Evolutionary conservation across 345 rosid genomes (phyloP).

Genomic region (Toxicodendron radicans): DNA sequence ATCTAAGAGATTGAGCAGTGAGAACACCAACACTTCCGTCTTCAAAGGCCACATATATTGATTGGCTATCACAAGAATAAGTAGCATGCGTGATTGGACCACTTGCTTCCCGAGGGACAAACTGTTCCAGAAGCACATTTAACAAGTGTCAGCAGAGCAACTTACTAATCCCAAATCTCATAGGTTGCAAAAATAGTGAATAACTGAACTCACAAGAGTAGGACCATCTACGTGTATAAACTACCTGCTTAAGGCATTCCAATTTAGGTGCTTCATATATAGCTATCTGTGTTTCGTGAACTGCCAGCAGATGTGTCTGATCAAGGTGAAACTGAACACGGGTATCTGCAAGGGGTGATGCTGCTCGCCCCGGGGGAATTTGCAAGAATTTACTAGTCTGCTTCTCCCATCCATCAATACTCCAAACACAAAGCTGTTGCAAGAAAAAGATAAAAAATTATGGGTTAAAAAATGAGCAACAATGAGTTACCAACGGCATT

Average conservation of each 20-base stretch:
- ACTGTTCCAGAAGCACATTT: conserved; percentile 42
- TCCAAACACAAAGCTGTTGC: conserved; percentile 79
- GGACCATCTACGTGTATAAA: not conserved
- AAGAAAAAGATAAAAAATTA: not conserved
- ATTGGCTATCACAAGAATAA: conserved; percentile 78
- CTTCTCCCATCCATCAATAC: conserved; percentile 76
- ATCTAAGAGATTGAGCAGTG: conserved; percentile 59
- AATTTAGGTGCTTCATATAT: conserved; percentile 69
- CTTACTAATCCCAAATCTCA: conserved; percentile 11
- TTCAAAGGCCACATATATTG: conserved; percentile 73
- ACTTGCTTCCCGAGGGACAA: conserved; percentile 59
- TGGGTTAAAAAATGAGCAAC: no score
- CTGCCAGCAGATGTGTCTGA: conserved; percentile 63
- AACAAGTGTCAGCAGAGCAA: conserved; percentile 7
- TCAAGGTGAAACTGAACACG: conserved; percentile 77
- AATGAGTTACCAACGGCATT: not conserved
- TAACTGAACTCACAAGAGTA: not conserved
- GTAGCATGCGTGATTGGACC: conserved; percentile 80
- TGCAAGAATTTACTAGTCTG: conserved; percentile 55
- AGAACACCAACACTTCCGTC: conserved; percentile 71
- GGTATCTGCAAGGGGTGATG: conserved; percentile 64
- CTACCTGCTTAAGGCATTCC: conserved; percentile 71
- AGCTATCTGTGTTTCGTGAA: conserved; percentile 83
- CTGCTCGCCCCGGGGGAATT: conserved; percentile 44
- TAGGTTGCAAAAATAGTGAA: not conserved